Conservation (phyloP, 129 eudicot genomes). For the Ambrosia trifida region DNA sequence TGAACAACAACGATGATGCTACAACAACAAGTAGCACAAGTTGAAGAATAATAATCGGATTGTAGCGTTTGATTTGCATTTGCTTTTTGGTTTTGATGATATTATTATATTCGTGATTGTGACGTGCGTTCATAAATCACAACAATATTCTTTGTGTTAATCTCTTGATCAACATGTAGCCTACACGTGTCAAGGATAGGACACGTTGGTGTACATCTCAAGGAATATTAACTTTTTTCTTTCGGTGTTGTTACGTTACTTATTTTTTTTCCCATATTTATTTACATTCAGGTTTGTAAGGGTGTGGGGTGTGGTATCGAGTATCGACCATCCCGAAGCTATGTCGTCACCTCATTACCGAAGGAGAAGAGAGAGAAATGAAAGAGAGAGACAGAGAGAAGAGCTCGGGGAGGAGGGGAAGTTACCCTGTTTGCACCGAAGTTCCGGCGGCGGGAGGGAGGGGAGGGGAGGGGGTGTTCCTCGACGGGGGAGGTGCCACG, state of each 20-base stretch:
- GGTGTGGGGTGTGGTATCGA: too few species aligned
- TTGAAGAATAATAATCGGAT: conserved; percentile 13
- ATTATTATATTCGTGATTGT: neutral
- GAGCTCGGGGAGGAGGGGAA: too few species aligned
- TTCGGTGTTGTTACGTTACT: neutral
- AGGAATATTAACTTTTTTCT: neutral
- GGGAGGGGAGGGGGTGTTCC: too few species aligned
- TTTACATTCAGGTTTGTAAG: too few species aligned
- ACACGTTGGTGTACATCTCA: conserved; percentile 19
- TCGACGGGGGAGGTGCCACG: too few species aligned
- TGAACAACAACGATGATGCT: conserved; percentile 23
- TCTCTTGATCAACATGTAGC: conserved; percentile 10
- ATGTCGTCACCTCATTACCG: too few species aligned
- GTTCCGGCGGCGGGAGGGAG: too few species aligned
- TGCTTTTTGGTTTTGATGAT: neutral
- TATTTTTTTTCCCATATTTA: too few species aligned
- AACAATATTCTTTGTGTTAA: neutral
- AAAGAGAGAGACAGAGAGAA: too few species aligned
- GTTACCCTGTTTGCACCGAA: too few species aligned
- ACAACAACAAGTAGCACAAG: conserved; percentile 10
- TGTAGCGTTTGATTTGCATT: conserved; percentile 40
- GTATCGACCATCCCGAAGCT: too few species aligned
- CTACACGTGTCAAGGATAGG: conserved; percentile 17
- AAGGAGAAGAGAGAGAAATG: too few species aligned
- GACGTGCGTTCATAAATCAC: conserved; percentile 9